Conservation (phyloP, 495 filamentous ascomycete species). For the Articulospora tetracladia region DNA sequence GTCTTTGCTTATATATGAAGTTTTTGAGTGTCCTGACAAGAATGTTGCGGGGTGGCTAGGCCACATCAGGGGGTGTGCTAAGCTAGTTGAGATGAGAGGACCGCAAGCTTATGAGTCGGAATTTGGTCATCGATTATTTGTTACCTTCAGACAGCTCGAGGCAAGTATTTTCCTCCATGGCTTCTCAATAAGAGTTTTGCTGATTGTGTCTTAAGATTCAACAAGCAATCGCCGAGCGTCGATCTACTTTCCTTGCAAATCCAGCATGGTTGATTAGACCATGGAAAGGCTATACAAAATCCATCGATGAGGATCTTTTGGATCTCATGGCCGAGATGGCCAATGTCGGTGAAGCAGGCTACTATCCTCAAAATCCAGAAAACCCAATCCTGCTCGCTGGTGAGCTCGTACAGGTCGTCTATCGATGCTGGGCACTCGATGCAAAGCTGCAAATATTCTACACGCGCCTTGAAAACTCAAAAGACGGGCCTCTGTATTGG, state of each 20-base stretch:
- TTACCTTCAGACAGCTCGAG: constrained; percentile 27
- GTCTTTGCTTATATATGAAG: constrained; percentile 34
- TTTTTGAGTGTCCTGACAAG: constrained; percentile 32
- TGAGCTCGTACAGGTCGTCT: constrained; percentile 16
- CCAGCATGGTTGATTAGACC: constrained; percentile 29
- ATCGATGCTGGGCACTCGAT: constrained; percentile 26
- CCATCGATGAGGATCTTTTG: constrained; percentile 22
- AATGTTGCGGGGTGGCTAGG: constrained; percentile 26
- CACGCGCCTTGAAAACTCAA: constrained; percentile 19
- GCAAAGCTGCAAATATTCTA: constrained; percentile 24
- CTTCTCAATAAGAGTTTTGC: neutral
- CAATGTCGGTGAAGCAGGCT: constrained; percentile 21
- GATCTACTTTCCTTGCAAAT: constrained; percentile 27
- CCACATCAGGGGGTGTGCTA: constrained; percentile 31
- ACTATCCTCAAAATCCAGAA: constrained; percentile 5
- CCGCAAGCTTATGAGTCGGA: constrained; percentile 28
- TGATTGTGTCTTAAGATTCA: constrained; percentile 10
- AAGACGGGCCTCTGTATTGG: constrained; percentile 29
- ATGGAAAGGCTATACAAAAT: constrained; percentile 25
- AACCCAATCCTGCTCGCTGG: constrained; percentile 3
- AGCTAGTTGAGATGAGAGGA: constrained; percentile 31
- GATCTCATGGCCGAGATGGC: constrained; percentile 29
- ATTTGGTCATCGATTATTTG: constrained; percentile 30
- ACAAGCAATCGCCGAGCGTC: constrained; percentile 9
- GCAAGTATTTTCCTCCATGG: constrained; percentile 20